Percentiles rank a stretch among this genome's conserved stretches.
Conservation (phyloP, 108 stramenopile species). For the Hondaea fermentalgiana region DNA sequence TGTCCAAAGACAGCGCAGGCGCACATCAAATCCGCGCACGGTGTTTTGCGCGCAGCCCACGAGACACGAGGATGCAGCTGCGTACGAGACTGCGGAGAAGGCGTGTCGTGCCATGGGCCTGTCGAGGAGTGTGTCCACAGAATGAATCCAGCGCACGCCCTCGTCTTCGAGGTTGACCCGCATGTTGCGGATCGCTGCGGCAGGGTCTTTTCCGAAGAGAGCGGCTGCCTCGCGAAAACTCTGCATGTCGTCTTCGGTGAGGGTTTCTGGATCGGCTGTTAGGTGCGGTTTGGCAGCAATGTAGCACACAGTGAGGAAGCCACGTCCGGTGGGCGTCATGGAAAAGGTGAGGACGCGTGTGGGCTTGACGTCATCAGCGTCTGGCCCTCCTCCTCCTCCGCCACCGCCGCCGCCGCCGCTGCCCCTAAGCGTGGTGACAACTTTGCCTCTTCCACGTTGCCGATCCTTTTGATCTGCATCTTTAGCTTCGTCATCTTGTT, state of each 20-base stretch:
- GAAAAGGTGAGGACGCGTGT: neutral
- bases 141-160: neutral
- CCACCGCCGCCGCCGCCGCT: too few relatives aligned
- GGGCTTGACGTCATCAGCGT: neutral
- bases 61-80: neutral
- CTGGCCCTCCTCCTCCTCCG: neutral
- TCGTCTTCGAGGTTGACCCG: neutral
- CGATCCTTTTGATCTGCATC: too few relatives aligned
- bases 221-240: neutral
- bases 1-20: neutral
- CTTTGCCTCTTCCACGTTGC: too few relatives aligned
- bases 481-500: too few relatives aligned
- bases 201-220: neutral
- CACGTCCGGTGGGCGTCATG: neutral
- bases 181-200: neutral
- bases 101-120: neutral
- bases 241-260: neutral
- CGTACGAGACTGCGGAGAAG: neutral
- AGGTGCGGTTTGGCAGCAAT: neutral
- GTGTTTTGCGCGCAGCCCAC: neutral
- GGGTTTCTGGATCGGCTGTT: neutral
- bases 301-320: neutral
- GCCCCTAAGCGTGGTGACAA: too few relatives aligned
- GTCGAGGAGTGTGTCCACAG: neutral
- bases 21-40: neutral